phyloP scores from a whole-genome alignment of 2,329 filamentous ascomycete genomes.

The Trichoderma breve region DNA sequence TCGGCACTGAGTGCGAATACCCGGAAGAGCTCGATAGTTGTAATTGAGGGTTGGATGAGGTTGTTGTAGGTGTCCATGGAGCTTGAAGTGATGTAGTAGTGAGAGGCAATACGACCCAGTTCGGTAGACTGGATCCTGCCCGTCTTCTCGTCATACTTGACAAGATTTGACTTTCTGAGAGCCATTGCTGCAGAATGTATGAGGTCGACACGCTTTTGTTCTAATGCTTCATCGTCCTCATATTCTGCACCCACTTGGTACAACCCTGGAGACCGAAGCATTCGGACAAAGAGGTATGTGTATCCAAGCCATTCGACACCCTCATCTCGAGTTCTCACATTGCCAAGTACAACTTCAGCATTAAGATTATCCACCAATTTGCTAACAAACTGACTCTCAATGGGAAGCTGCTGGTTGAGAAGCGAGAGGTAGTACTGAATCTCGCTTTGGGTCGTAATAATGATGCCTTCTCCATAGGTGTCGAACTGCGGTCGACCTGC shows the following conservation, averaged over 20 bases:
- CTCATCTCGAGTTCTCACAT: constrained; percentile 86
- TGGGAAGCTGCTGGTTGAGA: constrained; percentile 94
- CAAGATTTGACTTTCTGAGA: constrained; percentile 79
- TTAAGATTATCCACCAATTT: constrained; percentile 94
- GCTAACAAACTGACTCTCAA: constrained; percentile 93
- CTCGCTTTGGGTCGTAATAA: constrained; percentile 92
- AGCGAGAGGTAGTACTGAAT: constrained; percentile 97
- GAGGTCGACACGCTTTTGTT: constrained; percentile 96
- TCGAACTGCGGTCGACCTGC: constrained; percentile 96
- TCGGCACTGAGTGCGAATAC: constrained; percentile 95
- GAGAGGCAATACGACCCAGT: constrained; percentile 90
- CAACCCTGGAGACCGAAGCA: constrained; percentile 90
- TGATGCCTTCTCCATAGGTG: constrained; percentile 97
- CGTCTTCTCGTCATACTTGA: constrained; percentile 94
- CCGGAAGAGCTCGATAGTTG: constrained; percentile 92
- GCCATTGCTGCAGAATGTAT: constrained; percentile 90
- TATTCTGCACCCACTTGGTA: constrained; percentile 97
- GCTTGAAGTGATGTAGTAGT: constrained; percentile 96
- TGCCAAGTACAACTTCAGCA: constrained; percentile 92
- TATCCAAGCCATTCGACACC: constrained; percentile 99
- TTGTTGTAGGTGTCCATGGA: constrained; percentile 98
- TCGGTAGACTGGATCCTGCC: constrained; percentile 89
- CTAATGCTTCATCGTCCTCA: constrained; percentile 83
- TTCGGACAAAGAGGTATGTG: constrained; percentile 95
- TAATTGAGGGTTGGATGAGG: constrained; percentile 89